Evolutionary conservation across 2,329 filamentous ascomycete species (phyloP), one percentile per base, ranked within the genome.

Genomic region (Mariannaea sp.): DNA sequence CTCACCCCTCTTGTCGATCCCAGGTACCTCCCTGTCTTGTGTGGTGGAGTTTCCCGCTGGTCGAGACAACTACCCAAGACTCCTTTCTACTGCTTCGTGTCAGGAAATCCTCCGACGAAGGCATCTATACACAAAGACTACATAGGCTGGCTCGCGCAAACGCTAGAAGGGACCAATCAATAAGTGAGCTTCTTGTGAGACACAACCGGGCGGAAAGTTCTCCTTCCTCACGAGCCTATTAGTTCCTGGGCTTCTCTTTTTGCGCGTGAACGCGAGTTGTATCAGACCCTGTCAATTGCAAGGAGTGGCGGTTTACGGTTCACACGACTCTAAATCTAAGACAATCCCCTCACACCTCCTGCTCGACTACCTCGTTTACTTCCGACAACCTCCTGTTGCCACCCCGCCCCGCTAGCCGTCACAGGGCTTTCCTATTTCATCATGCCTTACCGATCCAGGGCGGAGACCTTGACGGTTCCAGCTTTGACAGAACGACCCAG

Each of bases 201-300:
- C 61, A n/a, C 49, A 57, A 60, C 26, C 54, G 53, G 52, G 48
- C 9, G 22, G 40, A 59, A 55, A 47, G n/a, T n/a, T 56, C 32
- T 55, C 32, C 51, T 59, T 58, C 50, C 60, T 54, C 44, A 60
- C 55, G 53, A 65, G 49, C 49, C 56, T 55, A 59, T 60, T 52
- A 48, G 59, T 50, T 60, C 60, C 62, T 56, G 48, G 44, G 52
- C 53, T n/a, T 39, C 13, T 43, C 36, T 44, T 59, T 55, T 49
- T 36, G 32, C 43, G 45, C 55, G 56, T 66, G 64, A 65, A 64
- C 61, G 48, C 60, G 44, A 65, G 53, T 49, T 59, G 62, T 62
- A 57, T 65, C 64, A 66, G 64, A 66, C 64, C 60, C 64, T 66
- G 64, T 65, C 55, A 50, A n/a, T 52, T 33, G 44, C 35, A 5